Base-by-base conservation (phyloP, 2,329 filamentous ascomycete genomes). In the Moelleriella libera region DNA sequence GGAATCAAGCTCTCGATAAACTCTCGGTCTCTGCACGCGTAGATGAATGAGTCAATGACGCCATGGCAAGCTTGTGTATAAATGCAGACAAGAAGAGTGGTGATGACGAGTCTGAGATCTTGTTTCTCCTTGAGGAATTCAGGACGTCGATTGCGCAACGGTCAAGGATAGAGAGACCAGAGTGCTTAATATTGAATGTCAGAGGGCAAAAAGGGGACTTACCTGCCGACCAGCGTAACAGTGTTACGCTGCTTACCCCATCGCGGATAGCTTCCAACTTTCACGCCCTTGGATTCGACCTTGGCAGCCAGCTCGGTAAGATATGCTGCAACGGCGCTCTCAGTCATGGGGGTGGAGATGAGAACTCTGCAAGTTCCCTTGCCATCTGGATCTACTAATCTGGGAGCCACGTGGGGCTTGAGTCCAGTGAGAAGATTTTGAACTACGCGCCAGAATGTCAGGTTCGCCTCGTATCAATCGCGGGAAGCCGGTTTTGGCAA, bases 231-330 rank as follows among this genome's bases (percentile, higher is more conserved):
- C 47, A 98, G 70, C 9, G 90, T 96, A 44, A 97, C 88, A 0
- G 88, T 92, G 64, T 97, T 97, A 52, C 74, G 74, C 58, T 80
- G 79, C 72, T 87, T 90, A 5, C 85, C 87, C 88, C 89, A 96
- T 48, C 88, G 74, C 37, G 92, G 92, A 65, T 98, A 97, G 64
- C 87, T 94, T 44, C 92, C 92, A 12, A 97, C 88, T 68, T 97
- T 97, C 58, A 97, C 76, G 3, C 88, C 88, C 58, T 76, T 80
- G 1, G 79, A 69, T 61, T 80, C 83, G 28, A 89, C 84, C 62
- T 78, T 78, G 30, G 70, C 75, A 5, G 89, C 86, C 52, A 97
- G 68, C 53, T 86, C 76, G 1, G 88, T 90, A 58, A 98, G 70
- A 61, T 86, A 96, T 14, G 73, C 77, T 10, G 92, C 90, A 32